Evolutionary conservation across 2,329 filamentous ascomycete genomes (phyloP), one percentile per base, ranked within the genome.

Genomic region (Corynespora cassiicola): DNA sequence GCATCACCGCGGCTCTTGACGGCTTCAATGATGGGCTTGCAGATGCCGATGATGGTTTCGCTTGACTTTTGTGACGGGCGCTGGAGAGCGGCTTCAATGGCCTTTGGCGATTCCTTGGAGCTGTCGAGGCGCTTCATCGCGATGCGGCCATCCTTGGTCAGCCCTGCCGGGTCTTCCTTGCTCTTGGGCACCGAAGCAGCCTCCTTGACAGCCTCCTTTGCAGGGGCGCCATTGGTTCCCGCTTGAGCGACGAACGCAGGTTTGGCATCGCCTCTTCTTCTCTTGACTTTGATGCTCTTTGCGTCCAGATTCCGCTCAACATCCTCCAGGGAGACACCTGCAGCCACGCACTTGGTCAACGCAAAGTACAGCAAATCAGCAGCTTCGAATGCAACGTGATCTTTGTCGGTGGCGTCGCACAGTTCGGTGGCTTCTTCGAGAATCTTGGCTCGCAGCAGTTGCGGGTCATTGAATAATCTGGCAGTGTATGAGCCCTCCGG

Each of bases 371-470:
- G 84, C 39, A 99, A 75, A 63, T 99, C 94, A 0, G 94, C 94
- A 7, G 94, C 90, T 70, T 99, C 94, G 49, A 95, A 95, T 2
- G 94, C 90, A 47, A 96, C 81, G 10, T 97, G 88, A 47, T 91
- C 79, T 45, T 88, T 87, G 0, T 84, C 85, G 52, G 84, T 84
- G 11, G 94, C 92, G 50, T 94, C 84, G 62, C 92, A 96, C 26
- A 99, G 79, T 73, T 99, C 94, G 61, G 95, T 88, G 0, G 94
- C 94, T 69, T 99, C 94, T 70, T 99, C 94, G 84, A 97, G 95
- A 39, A 99, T 96, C 78, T 99, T 99, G 3, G 94, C 94, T 27
- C 88, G 81, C 36, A 96, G 73, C 38, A 99, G 79, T 67, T 95
- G 91, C 55, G 89, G 82, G 50, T 99, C 94, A 12, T 86, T 91